These are phyloP conservation scores for Cavenderia fasciculata DNA, from an alignment of 78 protist genomes.

Conservation along the genomic window DNA sequence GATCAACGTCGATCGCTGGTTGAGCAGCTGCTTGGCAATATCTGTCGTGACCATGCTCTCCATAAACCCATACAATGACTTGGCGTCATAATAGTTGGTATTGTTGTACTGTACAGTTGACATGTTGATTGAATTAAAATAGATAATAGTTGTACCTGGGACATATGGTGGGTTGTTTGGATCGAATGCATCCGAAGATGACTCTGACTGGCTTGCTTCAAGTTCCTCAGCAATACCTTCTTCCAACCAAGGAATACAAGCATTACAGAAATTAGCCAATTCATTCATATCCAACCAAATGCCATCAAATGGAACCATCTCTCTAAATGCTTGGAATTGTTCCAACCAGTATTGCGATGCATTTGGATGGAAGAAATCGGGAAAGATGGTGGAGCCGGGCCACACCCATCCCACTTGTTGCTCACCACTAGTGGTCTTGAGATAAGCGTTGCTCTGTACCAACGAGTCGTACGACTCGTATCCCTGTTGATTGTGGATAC, in stretches of 20 bases:
- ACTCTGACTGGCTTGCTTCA: background rate
- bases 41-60: conserved; percentile 82
- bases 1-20: conserved; percentile 82
- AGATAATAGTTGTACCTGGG: conserved; percentile 56
- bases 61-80: conserved; percentile 75
- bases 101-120: conserved; percentile 31
- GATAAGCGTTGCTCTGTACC: conserved; percentile 10
- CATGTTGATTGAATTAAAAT: conserved; percentile 44
- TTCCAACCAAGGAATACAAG: background rate
- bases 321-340: conserved; percentile 19
- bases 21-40: conserved; percentile 48
- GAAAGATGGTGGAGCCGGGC: conserved; percentile 89
- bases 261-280: conserved; percentile 68
- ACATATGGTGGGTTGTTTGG: conserved; percentile 77
- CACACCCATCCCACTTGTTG: conserved; percentile 86
- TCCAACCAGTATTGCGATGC: conserved; percentile 74
- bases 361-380: conserved; percentile 86
- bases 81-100: conserved; percentile 64
- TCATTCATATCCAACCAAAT: conserved; percentile 96
- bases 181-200: conserved; percentile 10
- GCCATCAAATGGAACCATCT: conserved; percentile 62
- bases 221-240: too few relatives aligned
- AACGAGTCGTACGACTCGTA: conserved; percentile 34
- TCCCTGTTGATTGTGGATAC: conserved; percentile 10
- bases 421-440: background rate